These are phyloP conservation scores for Mucor indicus DNA, from an alignment of 371 early-diverging fungal species.

Conservation along the genomic window DNA sequence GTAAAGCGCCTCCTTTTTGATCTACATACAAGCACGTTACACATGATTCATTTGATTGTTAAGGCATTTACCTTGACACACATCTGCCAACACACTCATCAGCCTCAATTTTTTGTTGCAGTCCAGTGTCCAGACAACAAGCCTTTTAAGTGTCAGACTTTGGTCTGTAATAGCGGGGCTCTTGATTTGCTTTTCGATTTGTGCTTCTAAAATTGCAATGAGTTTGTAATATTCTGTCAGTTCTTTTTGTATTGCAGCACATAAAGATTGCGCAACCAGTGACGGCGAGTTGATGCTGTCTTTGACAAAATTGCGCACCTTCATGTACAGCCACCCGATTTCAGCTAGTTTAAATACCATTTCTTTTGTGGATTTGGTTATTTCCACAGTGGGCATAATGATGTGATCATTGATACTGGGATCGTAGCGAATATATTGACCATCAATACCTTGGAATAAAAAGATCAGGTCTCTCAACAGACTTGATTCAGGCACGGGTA, in stretches of 20 bases:
- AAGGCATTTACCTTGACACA: slow-evolving; percentile 43
- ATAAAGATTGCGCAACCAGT: slow-evolving; percentile 74
- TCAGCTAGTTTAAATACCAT: slow-evolving; percentile 61
- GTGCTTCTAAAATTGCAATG: slow-evolving; percentile 82
- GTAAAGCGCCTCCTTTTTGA: slow-evolving; percentile 79
- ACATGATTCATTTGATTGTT: no score
- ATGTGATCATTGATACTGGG: slow-evolving; percentile 45
- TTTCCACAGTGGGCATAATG: slow-evolving; percentile 31
- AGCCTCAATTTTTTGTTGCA: slow-evolving; percentile 74
- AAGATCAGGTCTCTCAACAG: slow-evolving; percentile 85
- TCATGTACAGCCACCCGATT: slow-evolving; percentile 70
- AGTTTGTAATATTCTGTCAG: slow-evolving; percentile 79
- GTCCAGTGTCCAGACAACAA: slow-evolving; percentile 85
- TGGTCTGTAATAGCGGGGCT: slow-evolving; percentile 26
- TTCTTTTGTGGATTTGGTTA: slow-evolving; percentile 63
- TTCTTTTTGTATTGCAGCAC: slow-evolving; percentile 76
- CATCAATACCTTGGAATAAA: slow-evolving; percentile 94
- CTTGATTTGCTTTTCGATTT: slow-evolving; percentile 53
- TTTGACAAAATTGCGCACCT: slow-evolving; percentile 52
- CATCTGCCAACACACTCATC: slow-evolving; percentile 65
- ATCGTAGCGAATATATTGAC: slow-evolving; percentile 74
- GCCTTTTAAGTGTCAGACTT: slow-evolving; percentile 73
- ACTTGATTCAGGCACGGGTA: slow-evolving; percentile 65
- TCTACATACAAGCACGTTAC: no score
- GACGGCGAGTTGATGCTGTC: slow-evolving; percentile 31